Evolutionary conservation across 2,329 filamentous ascomycete genomes (phyloP).

Genomic region (Curvularia verruculosa): DNA sequence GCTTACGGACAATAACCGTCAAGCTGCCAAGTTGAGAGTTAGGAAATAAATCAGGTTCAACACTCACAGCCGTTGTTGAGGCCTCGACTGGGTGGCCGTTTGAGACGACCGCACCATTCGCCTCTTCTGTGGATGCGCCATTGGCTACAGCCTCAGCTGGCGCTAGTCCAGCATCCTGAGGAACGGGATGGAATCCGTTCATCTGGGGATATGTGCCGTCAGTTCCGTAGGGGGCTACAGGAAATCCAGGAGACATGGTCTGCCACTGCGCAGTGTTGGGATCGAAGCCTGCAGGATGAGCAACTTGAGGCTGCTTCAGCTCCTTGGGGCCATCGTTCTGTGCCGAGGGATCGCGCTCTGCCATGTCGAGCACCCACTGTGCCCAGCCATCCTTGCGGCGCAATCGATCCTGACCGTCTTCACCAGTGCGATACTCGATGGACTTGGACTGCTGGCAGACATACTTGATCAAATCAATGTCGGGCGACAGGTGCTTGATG

Average conservation of each 20-base stretch:
- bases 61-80: slow-evolving; percentile 43
- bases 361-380: slow-evolving; percentile 75
- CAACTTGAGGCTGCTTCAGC: slow-evolving; percentile 49
- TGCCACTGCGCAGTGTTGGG: slow-evolving; percentile 39
- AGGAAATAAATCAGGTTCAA: slow-evolving; percentile 55
- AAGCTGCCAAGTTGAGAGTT: slow-evolving; percentile 60
- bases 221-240: slow-evolving; percentile 26
- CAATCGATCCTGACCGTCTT: slow-evolving; percentile 79
- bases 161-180: slow-evolving; percentile 20
- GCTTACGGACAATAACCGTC: slow-evolving; percentile 59
- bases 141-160: slow-evolving; percentile 28
- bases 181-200: slow-evolving; percentile 37
- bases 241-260: slow-evolving; percentile 30
- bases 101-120: slow-evolving; percentile 27
- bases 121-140: slow-evolving; percentile 27
- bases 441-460: slow-evolving; percentile 74
- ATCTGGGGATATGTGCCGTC: slow-evolving; percentile 35
- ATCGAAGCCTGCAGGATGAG: slow-evolving; percentile 47
- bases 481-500: slow-evolving; percentile 73
- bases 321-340: slow-evolving; percentile 72
- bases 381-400: slow-evolving; percentile 78
- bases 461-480: slow-evolving; percentile 74
- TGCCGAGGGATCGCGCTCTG: slow-evolving; percentile 73
- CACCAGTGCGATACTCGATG: slow-evolving; percentile 75
- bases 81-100: slow-evolving; percentile 39